Conservation (phyloP, 495 filamentous ascomycete species). For the Xylaria nigripes region DNA sequence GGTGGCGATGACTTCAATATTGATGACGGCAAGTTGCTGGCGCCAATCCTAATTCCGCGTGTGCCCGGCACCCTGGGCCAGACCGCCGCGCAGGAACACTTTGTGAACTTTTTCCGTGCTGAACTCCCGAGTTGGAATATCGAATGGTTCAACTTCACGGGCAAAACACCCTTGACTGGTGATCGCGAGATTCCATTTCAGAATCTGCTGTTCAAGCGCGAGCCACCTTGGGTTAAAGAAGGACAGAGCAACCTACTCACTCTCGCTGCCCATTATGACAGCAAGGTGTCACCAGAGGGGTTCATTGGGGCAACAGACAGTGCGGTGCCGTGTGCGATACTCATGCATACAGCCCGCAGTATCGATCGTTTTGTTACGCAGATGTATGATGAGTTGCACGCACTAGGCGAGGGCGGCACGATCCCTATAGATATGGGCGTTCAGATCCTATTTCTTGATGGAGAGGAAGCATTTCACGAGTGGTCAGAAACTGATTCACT, state of each 20-base stretch:
- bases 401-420: conserved; percentile 42
- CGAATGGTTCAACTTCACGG: conserved; percentile 78
- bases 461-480: conserved; percentile 78
- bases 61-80: conserved; percentile 80
- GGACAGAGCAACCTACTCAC: conserved; percentile 76
- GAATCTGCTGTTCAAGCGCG: conserved; percentile 81
- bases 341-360: conserved; percentile 75
- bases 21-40: conserved; percentile 60
- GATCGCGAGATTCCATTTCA: conserved; percentile 66
- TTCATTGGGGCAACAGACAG: conserved; percentile 95
- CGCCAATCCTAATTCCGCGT: conserved; percentile 83
- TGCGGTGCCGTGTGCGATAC: conserved; percentile 85
- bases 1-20: conserved; percentile 76
- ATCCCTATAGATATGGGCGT: conserved; percentile 71
- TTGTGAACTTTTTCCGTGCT: conserved; percentile 66
- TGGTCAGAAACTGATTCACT: conserved; percentile 78
- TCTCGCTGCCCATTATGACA: conserved; percentile 92
- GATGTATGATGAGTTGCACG: conserved; percentile 70
- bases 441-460: conserved; percentile 85
- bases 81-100: conserved; percentile 67
- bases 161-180: conserved; percentile 65
- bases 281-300: conserved; percentile 67
- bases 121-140: conserved; percentile 72
- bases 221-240: conserved; percentile 68
- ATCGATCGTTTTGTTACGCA: conserved; percentile 69